Evolutionary conservation across 2,329 filamentous ascomycete genomes (phyloP).

Genomic region (Neonectria neomacrospora): DNA sequence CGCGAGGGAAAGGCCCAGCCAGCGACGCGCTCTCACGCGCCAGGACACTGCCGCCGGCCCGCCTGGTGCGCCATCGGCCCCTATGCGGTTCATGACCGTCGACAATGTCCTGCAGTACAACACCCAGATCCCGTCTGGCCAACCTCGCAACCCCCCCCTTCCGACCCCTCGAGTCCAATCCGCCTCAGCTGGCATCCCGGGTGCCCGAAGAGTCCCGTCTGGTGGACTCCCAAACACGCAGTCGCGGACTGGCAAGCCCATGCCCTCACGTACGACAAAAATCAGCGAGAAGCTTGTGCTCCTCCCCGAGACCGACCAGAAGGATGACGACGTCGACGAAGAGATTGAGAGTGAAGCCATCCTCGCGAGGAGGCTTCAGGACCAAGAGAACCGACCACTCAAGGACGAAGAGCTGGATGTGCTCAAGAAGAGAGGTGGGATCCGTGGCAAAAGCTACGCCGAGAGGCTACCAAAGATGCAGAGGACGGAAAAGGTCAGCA

Average conservation of each 20-base stretch:
- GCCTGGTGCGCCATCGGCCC: constrained; percentile 48
- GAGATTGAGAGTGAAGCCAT: constrained; percentile 61
- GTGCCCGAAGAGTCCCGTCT: constrained; percentile 45
- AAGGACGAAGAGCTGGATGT: constrained; percentile 75
- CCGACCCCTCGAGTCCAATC: constrained; percentile 51
- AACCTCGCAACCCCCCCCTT: constrained; percentile 78
- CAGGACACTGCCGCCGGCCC: constrained; percentile 47
- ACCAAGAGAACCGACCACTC: constrained; percentile 72
- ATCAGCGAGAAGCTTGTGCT: constrained; percentile 97
- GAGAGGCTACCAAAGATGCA: constrained; percentile 91
- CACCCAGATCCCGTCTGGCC: constrained; percentile 93
- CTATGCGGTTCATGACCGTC: constrained; percentile 85
- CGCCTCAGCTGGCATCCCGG: constrained; percentile 26
- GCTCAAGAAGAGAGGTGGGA: constrained; percentile 69
- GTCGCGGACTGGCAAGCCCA: constrained; percentile 63
- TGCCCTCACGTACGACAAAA: constrained; percentile 91
- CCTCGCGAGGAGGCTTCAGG: constrained; percentile 54
- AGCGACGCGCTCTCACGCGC: constrained; percentile 48
- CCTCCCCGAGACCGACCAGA: constrained; percentile 80
- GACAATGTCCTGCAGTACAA: constrained; percentile 95
- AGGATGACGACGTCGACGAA: constrained; percentile 67
- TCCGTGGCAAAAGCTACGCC: constrained; percentile 87
- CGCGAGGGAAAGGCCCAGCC: constrained; percentile 50
- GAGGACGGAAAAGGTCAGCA: constrained; percentile 85
- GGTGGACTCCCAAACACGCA: constrained; percentile 55